Evolutionary conservation across 306 rosid species (phyloP).

Genomic region (Fragaria ananassa): DNA sequence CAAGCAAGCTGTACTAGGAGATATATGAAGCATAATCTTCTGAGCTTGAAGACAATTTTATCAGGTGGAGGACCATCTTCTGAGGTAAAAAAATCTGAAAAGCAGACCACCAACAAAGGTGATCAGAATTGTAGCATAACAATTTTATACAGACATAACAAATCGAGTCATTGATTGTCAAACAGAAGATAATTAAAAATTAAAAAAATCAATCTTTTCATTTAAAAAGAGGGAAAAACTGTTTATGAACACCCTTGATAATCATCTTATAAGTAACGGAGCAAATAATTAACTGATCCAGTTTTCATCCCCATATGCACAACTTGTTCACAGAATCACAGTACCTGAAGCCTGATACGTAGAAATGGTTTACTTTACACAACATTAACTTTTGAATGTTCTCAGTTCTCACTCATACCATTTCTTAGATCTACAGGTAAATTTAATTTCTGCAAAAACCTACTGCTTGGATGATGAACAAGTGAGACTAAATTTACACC

Average conservation of each 20-base stretch:
- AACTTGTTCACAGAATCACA: not conserved
- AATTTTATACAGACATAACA: not conserved
- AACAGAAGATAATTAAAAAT: not conserved
- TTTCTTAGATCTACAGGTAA: not conserved
- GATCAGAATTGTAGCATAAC: conserved; percentile 16
- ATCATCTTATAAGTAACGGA: not conserved
- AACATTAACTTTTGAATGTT: not conserved
- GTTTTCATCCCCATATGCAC: not conserved
- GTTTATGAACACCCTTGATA: not conserved
- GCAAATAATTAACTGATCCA: not conserved
- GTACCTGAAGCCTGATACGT: not conserved
- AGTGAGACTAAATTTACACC: not conserved
- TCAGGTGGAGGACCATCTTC: conserved; percentile 12
- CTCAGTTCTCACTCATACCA: not conserved
- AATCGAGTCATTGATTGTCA: not conserved
- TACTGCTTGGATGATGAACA: not conserved
- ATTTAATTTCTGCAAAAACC: not conserved
- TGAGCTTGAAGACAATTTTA: conserved; percentile 7
- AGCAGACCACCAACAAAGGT: conserved; percentile 19
- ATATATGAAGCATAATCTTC: conserved; percentile 3
- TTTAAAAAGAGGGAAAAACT: not conserved
- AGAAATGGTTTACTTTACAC: not conserved
- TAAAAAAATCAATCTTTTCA: not conserved
- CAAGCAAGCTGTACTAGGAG: conserved; percentile 13
- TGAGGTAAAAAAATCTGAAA: conserved; percentile 21